A percentile compares a stretch with the other conserved stretches of the same genome.
Evolutionary conservation across 2,329 filamentous ascomycete genomes (phyloP).

Genomic region (Geoglossum cookeanum): DNA sequence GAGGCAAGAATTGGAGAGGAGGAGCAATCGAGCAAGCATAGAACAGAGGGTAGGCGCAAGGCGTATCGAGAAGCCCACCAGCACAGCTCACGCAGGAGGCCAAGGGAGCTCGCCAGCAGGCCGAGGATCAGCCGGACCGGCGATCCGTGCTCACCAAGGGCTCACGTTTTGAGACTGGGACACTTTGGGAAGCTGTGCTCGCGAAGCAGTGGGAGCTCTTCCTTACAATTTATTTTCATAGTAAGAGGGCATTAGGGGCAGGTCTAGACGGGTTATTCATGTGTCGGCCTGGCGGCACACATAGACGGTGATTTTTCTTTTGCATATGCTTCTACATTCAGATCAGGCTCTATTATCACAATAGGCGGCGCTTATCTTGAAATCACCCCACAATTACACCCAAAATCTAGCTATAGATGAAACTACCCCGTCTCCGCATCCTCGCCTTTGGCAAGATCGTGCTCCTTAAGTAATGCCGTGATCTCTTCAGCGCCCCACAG

Average conservation of each 20-base stretch:
- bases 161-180: not conserved
- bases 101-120: not conserved
- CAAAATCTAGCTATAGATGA: not conserved
- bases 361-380: not conserved
- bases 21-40: conserved; percentile 36
- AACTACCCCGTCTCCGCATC: conserved; percentile 31
- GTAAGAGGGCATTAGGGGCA: no score
- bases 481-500: conserved; percentile 97
- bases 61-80: not conserved
- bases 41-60: conserved; percentile 6
- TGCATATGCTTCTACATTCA: not conserved
- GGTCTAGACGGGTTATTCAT: no score
- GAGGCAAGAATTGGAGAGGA: not conserved
- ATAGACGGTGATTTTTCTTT: not conserved
- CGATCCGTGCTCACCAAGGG: not conserved
- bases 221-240: no score
- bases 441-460: conserved; percentile 80
- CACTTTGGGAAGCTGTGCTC: not conserved
- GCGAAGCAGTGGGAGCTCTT: not conserved
- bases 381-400: not conserved
- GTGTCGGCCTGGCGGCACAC: no score
- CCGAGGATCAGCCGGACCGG: not conserved
- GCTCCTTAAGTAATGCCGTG: conserved; percentile 79
- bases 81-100: not conserved
- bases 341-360: not conserved